Base-by-base conservation (phyloP, 1,139 yeast species). In the Scheffersomyces illinoinensis region DNA sequence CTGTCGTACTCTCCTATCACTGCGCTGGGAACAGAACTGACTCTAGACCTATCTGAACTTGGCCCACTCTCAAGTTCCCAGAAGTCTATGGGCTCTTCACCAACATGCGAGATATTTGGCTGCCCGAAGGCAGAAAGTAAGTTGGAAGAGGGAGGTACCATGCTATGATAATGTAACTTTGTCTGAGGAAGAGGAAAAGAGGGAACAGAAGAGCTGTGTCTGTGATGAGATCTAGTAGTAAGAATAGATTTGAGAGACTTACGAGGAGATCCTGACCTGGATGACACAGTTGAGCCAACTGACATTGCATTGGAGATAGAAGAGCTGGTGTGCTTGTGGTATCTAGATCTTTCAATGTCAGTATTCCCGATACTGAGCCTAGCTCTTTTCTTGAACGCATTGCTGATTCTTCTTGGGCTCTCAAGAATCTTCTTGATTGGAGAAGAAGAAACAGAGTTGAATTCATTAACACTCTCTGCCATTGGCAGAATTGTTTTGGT, bases 1-100 rank as follows among this genome's bases (percentile, higher is more conserved):
- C 82, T 74, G 66, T 87, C 91, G 66, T 87, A 87, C 66, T 85
- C 86, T 0, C 90, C 90, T 57, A 86, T 80, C 2, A 85, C 86
- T 14, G 82, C 86, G 59, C 87, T 80, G 0, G 90, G 90, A 51
- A 84, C 76, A 1, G 86, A 79, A 61, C 84, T 83, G 18, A 76
- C 74, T 46, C 83, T 71, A 3, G 85, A 81, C 55, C 71, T 71
- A 53, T 71, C 75, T 10, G 82, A 76, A 59, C 75, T 70, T 24
- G 70, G 74, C 18, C 78, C 78, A 0, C 84, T 77, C 56, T 68
- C 78, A 47, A 71, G 62, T 65, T 75, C 83, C 84, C 76, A 81
- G 54, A 66, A 63, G 53, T 72, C 76, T 24, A 68, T 63, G 10
- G 74, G 68, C n/a, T 68, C 74, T 24, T 59, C 57, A 5, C 50